phyloP scores from a whole-genome alignment of 1,139 yeast species.

The Suhomyces kunorum region DNA sequence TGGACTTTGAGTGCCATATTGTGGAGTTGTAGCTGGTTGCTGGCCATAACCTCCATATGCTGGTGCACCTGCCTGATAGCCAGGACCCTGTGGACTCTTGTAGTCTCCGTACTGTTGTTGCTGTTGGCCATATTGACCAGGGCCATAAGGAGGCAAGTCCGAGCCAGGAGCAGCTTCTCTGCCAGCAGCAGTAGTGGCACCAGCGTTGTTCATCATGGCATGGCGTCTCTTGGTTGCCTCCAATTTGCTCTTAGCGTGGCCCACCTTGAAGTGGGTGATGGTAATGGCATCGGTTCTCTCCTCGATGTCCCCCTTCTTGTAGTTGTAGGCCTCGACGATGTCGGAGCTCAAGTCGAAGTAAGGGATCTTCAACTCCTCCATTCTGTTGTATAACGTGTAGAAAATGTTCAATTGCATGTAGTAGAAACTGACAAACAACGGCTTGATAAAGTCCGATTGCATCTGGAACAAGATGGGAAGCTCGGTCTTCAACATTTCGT shows the following conservation, averaged over 20 bases:
- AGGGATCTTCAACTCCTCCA: conserved; percentile 96
- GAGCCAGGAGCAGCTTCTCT: conserved; percentile 25
- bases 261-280: conserved; percentile 84
- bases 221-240: conserved; percentile 80
- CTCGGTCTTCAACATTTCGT: conserved; percentile 89
- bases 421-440: conserved; percentile 89
- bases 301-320: conserved; percentile 87
- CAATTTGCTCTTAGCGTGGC: conserved; percentile 80
- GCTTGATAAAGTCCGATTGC: conserved; percentile 90
- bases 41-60: conserved; percentile 21
- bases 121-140: conserved; percentile 24
- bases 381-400: conserved; percentile 83
- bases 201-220: conserved; percentile 45
- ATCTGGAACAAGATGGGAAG: conserved; percentile 82
- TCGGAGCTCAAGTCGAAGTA: conserved; percentile 86
- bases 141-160: conserved; percentile 23
- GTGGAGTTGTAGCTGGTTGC: conserved; percentile 12
- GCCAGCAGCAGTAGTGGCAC: conserved; percentile 34
- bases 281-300: conserved; percentile 85
- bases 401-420: conserved; percentile 97
- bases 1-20: conserved; percentile 5
- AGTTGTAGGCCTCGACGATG: conserved; percentile 73
- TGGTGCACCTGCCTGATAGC: conserved; percentile 11
- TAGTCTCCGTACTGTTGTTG: conserved; percentile 27
- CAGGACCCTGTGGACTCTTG: conserved; percentile 20